Conservation (phyloP, 495 filamentous ascomycete species). For the Penicillium fimorum region DNA sequence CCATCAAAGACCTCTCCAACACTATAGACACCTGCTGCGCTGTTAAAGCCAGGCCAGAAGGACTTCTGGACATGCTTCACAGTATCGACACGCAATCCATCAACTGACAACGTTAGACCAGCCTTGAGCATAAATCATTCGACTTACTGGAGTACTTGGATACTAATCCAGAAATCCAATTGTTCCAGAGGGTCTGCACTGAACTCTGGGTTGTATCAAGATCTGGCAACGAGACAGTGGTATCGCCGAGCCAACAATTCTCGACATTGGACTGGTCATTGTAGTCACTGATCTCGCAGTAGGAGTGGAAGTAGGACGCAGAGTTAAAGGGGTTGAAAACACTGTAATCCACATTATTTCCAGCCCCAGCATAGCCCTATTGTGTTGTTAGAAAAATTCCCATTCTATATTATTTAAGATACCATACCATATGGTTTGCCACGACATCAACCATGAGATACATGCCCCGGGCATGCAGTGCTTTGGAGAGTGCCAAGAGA, state of each 20-base stretch:
- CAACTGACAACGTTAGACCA: conserved; percentile 41
- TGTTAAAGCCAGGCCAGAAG: conserved; percentile 65
- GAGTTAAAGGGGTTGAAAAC: conserved; percentile 65
- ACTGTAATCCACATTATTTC: conserved; percentile 58
- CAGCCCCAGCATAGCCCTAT: conserved; percentile 57
- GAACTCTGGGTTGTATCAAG: conserved; percentile 58
- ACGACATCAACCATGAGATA: conserved; percentile 81
- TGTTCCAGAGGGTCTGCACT: conserved; percentile 58
- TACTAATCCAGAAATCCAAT: conserved; percentile 64
- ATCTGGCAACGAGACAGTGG: conserved; percentile 63
- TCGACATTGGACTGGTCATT: conserved; percentile 49
- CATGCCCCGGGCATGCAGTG: conserved; percentile 63
- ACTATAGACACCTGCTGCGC: conserved; percentile 67
- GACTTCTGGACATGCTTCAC: conserved; percentile 68
- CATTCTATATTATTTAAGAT: conserved; percentile 30
- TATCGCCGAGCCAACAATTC: conserved; percentile 65
- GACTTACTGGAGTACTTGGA: conserved; percentile 59
- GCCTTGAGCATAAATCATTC: not conserved
- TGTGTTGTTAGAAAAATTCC: conserved; percentile 65
- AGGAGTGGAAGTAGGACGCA: conserved; percentile 62
- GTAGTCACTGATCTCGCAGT: conserved; percentile 65
- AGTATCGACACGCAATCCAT: conserved; percentile 79
- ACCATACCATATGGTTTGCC: conserved; percentile 68
- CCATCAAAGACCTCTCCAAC: conserved; percentile 69
- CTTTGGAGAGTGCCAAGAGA: conserved; percentile 56